Evolutionary conservation across 2,329 filamentous ascomycete genomes (phyloP).

Genomic region (Didymella arachidicola): DNA sequence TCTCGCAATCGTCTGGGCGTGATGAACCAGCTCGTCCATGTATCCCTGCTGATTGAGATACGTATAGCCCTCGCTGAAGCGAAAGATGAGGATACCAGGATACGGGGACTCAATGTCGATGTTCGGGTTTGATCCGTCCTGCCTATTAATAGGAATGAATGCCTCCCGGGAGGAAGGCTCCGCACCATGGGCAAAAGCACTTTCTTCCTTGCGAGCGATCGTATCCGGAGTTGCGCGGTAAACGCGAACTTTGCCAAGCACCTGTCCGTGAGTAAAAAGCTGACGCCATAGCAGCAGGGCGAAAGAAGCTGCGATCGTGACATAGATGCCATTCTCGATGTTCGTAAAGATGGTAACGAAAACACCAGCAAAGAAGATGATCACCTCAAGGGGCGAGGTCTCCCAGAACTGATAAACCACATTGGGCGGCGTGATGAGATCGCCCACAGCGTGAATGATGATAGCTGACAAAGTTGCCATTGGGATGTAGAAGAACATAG

Average conservation of each 20-base stretch:
- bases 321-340: slow-evolving; percentile 94
- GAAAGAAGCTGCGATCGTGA: slow-evolving; percentile 78
- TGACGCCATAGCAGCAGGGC: slow-evolving; percentile 84
- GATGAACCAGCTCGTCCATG: slow-evolving; percentile 69
- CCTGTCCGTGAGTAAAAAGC: slow-evolving; percentile 80
- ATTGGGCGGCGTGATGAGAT: slow-evolving; percentile 90
- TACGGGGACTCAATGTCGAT: slow-evolving; percentile 82
- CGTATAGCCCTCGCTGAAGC: slow-evolving; percentile 94
- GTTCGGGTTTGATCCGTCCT: slow-evolving; percentile 89
- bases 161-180: slow-evolving; percentile 36
- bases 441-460: slow-evolving; percentile 95
- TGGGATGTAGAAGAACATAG: slow-evolving; percentile 94
- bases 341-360: slow-evolving; percentile 81
- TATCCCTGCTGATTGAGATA: slow-evolving; percentile 94
- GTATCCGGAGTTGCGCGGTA: slow-evolving; percentile 85
- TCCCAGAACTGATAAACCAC: slow-evolving; percentile 96
- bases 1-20: slow-evolving; percentile 68
- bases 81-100: slow-evolving; percentile 94
- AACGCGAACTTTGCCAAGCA: slow-evolving; percentile 78
- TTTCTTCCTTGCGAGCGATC: slow-evolving; percentile 58
- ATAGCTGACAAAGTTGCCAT: slow-evolving; percentile 82
- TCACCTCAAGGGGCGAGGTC: slow-evolving; percentile 85
- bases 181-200: slow-evolving; percentile 20
- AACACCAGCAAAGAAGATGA: slow-evolving; percentile 94
- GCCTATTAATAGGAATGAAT: slow-evolving; percentile 77